These are phyloP conservation scores for Verbena officinalis DNA, from an alignment of 257 asterid species.

Conservation along the genomic window DNA sequence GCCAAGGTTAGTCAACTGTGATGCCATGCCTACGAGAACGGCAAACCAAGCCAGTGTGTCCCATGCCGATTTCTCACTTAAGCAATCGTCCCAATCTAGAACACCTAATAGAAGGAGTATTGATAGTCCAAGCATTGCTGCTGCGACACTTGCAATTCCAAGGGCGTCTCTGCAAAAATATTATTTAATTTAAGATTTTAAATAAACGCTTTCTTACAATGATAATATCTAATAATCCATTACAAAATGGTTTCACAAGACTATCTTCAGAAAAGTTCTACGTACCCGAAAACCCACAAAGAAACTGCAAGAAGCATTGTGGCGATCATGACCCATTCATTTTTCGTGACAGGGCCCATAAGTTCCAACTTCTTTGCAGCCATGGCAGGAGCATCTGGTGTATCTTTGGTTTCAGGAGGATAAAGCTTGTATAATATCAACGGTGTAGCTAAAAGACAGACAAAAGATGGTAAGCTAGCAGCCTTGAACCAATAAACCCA, in stretches of 20 bases:
- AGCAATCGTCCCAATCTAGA: conserved; percentile 78
- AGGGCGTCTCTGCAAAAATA: conserved; percentile 51
- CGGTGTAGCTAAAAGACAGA: conserved; percentile 70
- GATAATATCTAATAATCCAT: not conserved
- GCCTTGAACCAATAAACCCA: conserved; percentile 87
- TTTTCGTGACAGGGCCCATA: conserved; percentile 71
- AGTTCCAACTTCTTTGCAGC: conserved; percentile 62
- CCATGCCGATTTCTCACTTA: conserved; percentile 86
- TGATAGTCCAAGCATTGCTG: conserved; percentile 84
- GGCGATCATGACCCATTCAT: conserved; percentile 67
- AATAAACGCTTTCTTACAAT: not conserved
- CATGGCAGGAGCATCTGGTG: conserved; percentile 85
- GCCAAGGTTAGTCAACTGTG: conserved; percentile 70
- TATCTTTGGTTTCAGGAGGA: conserved; percentile 85
- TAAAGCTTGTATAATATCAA: conserved; percentile 60
- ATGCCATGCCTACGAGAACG: conserved; percentile 77
- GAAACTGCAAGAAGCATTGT: conserved; percentile 85
- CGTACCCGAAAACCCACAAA: conserved; percentile 81
- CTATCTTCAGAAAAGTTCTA: not conserved
- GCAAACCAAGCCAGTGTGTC: conserved; percentile 87
- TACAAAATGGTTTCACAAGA: not conserved
- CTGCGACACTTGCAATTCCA: conserved; percentile 70
- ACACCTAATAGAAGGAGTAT: conserved; percentile 70
- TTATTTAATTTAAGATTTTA: not conserved
- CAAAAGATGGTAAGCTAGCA: conserved; percentile 74